Base-by-base conservation (phyloP, 768 basidiomycete species). In the Obba rivulosa region DNA sequence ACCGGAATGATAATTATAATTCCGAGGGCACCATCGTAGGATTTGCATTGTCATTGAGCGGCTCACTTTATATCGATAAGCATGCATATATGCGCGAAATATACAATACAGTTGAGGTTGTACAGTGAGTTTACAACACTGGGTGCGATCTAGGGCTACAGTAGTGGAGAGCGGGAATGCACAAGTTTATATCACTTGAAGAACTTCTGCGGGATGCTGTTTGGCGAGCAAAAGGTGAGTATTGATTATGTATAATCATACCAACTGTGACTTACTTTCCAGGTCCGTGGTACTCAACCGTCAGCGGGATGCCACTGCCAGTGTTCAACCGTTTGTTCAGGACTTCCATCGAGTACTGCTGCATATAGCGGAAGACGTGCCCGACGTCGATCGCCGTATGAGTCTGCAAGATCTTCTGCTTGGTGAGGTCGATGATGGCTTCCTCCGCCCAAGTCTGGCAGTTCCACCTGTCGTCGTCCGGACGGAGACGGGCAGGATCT, bases 381-480 rank as follows among this genome's bases (percentile, higher is more conserved):
- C 46, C 31, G 16, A 51, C 8, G 18, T 54, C 43, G 9, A 51
- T 10, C 4, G 20, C 37, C 1, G 37, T 13, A 34, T 18, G 35
- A 4, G 28, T 13, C 34, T 40, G 42, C 46, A 50, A 10, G 9
- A 47, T 3, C n/a, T 43, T 25, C 18, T 18, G 16, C 46, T 20
- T 23, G 18, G 43, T 14, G 13, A 54, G 21, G 16, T 50, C 49
- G 25, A n/a, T 10, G 34, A 54, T 11, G 39, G 53, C 53, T 18
- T 50, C 49, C 34, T 37, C 46, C 13, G 48, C 49, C 53, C 53
- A 54, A 31, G 8, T 22, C 49, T 43, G 44, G 40, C 53, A 54
- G 39, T 54, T 43, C 53, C 53, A 54, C 25, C 43, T 22, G 39
- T 21, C 36, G 21, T 45, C 43, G 24, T 20, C 35, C 17, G 24